Conservation (phyloP, 306 rosid genomes). For the barrel medic (Medicago truncatula) region DNA sequence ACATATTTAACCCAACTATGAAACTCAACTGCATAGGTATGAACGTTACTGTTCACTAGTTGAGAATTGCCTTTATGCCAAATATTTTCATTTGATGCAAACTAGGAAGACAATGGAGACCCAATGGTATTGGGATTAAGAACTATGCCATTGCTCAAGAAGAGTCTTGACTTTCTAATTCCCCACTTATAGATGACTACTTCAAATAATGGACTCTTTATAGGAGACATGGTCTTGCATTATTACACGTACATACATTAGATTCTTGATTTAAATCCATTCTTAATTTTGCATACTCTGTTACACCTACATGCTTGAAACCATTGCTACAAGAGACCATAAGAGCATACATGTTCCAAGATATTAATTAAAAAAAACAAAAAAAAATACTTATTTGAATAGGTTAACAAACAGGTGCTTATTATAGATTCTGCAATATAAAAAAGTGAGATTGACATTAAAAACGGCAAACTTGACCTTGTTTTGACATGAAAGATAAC, state of each 20-base stretch:
- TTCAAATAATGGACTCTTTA: background rate
- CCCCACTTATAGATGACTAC: background rate
- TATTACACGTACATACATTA: background rate
- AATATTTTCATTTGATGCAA: background rate
- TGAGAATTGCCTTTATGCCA: background rate
- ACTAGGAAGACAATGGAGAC: background rate
- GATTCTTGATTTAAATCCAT: slow-evolving; percentile 25
- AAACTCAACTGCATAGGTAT: background rate
- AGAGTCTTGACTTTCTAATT: background rate
- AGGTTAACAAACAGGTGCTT: background rate
- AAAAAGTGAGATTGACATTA: slow-evolving; percentile 11
- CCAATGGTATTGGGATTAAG: background rate
- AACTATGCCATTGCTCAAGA: background rate
- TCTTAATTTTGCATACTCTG: background rate
- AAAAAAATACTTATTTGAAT: background rate
- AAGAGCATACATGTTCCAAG: slow-evolving; percentile 21
- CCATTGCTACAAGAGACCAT: background rate
- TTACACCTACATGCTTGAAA: slow-evolving; percentile 20
- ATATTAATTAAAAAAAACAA: background rate
- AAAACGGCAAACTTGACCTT: slow-evolving; percentile 56
- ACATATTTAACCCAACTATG: slow-evolving; percentile 3
- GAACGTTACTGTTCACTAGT: background rate
- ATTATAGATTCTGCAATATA: background rate
- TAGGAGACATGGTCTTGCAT: slow-evolving; percentile 6
- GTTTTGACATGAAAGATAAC: slow-evolving; percentile 86